Base-by-base conservation (phyloP, 495 filamentous ascomycete species). In the Aspergillus egyptiacus region DNA sequence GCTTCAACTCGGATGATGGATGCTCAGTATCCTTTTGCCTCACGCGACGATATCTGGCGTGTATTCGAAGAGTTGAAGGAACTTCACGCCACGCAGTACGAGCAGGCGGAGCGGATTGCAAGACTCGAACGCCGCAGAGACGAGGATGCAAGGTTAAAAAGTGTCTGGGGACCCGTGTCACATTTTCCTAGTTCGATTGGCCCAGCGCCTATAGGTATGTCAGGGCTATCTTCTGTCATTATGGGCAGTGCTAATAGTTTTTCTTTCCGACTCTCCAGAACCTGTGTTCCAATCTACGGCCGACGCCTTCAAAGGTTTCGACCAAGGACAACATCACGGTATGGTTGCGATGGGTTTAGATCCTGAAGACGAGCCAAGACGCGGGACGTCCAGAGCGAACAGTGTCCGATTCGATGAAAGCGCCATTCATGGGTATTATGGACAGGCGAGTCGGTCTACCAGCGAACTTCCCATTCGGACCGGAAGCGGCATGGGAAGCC, bases 321-420 rank as follows among this genome's bases (percentile, higher is more conserved):
- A 96, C 62, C 88, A 86, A 58, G 80, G 88, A 40, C 83, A 86
- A 46, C 74, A 80, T 42, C 81, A 82, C 51, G 43, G 75, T 46
- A 72, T 91, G 52, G 69, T 81, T 33, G 81, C 83, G 22, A 75
- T 95, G 44, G 88, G 88, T 13, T 71, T 97, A 6, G 89, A 95
- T 46, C 73, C 83, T 5, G 91, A 96, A 50, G 89, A 97, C 33
- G 91, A 96, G 62, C 94, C 91, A 3, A 77, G 94, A 48, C 80
- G 94, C 47, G 93, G 93, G 5, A 83, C 89, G 24, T 98, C 94
- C 23, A 78, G 93, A 54, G 93, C 93, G 17, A 97, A 97, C 59
- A 97, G 94, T 65, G 93, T 98, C 53, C 86, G 93, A n/a, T 98
- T 98, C 58, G 93, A 98, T 61, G 91, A 96, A 63, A 96, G 88